phyloP scores from a whole-genome alignment of 2,329 filamentous ascomycete genomes.

The Neurospora sp. region DNA sequence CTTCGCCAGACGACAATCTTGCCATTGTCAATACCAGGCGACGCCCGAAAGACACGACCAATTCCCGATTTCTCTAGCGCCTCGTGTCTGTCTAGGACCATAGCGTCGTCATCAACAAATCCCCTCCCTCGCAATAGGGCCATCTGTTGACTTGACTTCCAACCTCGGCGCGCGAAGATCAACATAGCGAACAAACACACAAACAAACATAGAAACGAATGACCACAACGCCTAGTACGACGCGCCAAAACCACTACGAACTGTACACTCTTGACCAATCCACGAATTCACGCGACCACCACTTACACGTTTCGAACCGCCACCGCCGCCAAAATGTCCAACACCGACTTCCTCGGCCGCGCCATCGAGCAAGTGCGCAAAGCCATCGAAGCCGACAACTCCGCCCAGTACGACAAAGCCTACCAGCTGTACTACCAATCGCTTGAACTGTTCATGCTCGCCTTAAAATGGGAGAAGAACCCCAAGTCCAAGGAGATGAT shows the following conservation, averaged over 20 bases:
- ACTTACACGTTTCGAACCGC: not conserved
- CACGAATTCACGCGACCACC: not conserved
- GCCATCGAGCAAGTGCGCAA: slow-evolving; percentile 96
- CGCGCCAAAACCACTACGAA: not conserved
- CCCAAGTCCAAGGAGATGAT: slow-evolving; percentile 96
- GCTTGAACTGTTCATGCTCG: slow-evolving; percentile 96
- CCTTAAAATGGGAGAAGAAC: slow-evolving; percentile 99
- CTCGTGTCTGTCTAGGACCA: not conserved
- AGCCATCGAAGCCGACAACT: slow-evolving; percentile 92
- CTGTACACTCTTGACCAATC: not conserved
- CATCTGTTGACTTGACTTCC: not conserved
- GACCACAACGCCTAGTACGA: not conserved
- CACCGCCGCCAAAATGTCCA: slow-evolving; percentile 58
- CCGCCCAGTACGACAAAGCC: slow-evolving; percentile 92
- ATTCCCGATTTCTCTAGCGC: not conserved
- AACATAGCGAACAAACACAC: not conserved
- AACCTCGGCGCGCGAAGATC: not conserved
- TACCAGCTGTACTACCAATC: slow-evolving; percentile 94
- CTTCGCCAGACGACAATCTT: not conserved
- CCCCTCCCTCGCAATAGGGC: not conserved
- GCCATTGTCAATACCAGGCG: not conserved
- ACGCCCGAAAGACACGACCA: not conserved
- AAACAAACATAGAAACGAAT: not conserved
- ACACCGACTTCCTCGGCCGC: slow-evolving; percentile 92
- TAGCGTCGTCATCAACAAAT: not conserved